Evolutionary conservation across 2,329 filamentous ascomycete genomes (phyloP).

Genomic region (Verticillium nubilum): DNA sequence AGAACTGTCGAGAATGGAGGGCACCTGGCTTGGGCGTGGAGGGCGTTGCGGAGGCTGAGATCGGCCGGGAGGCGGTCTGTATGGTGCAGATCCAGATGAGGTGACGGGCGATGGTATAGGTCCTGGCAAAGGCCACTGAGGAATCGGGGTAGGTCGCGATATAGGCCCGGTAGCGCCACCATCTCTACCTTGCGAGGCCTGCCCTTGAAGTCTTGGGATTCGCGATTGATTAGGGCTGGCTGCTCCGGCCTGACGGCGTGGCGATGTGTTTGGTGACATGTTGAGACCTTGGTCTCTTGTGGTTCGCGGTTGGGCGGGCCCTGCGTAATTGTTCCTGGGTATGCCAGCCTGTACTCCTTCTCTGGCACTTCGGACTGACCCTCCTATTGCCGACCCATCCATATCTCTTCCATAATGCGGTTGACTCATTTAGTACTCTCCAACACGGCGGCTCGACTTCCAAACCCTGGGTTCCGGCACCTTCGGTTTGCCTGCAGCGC

Average conservation of each 20-base stretch:
- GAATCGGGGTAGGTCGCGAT: slow-evolving; percentile 44
- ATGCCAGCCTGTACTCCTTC: slow-evolving; percentile 43
- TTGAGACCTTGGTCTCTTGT: not conserved
- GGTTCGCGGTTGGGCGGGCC: slow-evolving; percentile 2
- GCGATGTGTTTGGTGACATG: slow-evolving; percentile 8
- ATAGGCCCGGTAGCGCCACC: slow-evolving; percentile 41
- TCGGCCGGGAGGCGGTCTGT: slow-evolving; percentile 44
- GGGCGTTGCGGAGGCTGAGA: slow-evolving; percentile 52
- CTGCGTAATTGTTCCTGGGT: slow-evolving; percentile 19
- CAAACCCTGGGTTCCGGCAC: not conserved
- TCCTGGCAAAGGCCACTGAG: slow-evolving; percentile 49
- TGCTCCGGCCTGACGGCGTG: slow-evolving; percentile 20
- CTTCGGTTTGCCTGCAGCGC: not conserved
- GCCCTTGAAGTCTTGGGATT: slow-evolving; percentile 23
- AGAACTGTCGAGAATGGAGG: slow-evolving; percentile 52
- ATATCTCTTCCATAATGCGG: slow-evolving; percentile 48
- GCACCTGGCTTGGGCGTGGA: slow-evolving; percentile 53
- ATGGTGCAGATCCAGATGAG: slow-evolving; percentile 31
- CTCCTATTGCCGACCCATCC: slow-evolving; percentile 39
- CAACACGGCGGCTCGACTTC: not conserved
- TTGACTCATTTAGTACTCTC: slow-evolving; percentile 45
- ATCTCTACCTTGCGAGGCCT: slow-evolving; percentile 28
- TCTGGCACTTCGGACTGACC: slow-evolving; percentile 50
- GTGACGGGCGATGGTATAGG: slow-evolving; percentile 28
- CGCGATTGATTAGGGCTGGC: slow-evolving; percentile 15